A percentile compares a stretch with the other conserved stretches of the same genome.
Evolutionary conservation across 2,329 filamentous ascomycete species (phyloP).

Genomic region (Aureobasidium sp.): DNA sequence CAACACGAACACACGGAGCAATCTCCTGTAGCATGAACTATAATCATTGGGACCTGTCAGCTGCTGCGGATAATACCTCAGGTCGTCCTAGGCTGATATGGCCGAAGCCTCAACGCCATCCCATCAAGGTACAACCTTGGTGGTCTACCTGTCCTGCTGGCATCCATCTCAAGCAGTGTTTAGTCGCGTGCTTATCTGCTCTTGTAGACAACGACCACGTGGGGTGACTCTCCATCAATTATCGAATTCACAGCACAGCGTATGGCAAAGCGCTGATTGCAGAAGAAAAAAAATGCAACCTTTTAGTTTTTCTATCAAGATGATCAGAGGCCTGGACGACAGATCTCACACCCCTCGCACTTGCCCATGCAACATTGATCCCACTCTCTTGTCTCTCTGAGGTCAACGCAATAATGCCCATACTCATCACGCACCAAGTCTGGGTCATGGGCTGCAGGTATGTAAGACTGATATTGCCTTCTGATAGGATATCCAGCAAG

Average conservation of each 20-base stretch:
- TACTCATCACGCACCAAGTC: background rate
- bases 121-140: conserved; percentile 1
- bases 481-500: background rate
- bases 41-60: background rate
- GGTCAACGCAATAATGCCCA: background rate
- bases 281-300: background rate
- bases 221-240: no score
- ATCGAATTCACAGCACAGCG: no score
- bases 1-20: background rate
- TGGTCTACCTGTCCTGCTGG: background rate
- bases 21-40: background rate
- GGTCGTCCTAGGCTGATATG: background rate
- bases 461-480: background rate
- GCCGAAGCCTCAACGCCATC: background rate
- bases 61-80: background rate
- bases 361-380: background rate
- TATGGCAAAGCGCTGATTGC: no score
- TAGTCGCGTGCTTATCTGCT: background rate
- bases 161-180: background rate
- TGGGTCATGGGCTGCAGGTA: background rate
- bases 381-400: background rate
- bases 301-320: no score
- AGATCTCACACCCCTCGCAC: background rate
- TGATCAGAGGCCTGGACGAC: background rate
- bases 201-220: background rate